Percentiles rank a stretch among this genome's conserved stretches.
These are phyloP conservation scores for Limonium bicolor DNA, from an alignment of 148 eudicot genomes.

Conservation along the genomic window DNA sequence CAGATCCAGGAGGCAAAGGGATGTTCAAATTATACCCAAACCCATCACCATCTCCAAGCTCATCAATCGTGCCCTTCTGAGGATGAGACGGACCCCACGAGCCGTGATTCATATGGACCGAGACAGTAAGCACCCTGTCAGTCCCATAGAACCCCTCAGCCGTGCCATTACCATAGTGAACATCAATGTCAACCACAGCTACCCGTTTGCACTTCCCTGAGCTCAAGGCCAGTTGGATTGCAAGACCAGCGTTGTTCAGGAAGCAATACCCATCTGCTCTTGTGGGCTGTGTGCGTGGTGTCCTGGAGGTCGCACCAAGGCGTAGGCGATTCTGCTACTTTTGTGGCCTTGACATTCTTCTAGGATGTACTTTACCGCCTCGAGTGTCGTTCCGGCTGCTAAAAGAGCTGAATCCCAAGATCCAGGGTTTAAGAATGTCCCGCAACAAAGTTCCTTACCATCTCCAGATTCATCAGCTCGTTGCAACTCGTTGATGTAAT, in stretches of 20 bases:
- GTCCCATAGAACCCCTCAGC: constrained; percentile 78
- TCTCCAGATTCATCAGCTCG: constrained; percentile 51
- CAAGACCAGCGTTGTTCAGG: constrained; percentile 77
- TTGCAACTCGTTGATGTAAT: constrained; percentile 55
- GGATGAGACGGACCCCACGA: constrained; percentile 99
- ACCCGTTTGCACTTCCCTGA: constrained; percentile 49
- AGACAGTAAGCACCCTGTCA: constrained; percentile 61
- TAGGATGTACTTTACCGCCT: constrained; percentile 66
- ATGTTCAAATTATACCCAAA: constrained; percentile 77
- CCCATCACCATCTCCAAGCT: constrained; percentile 78
- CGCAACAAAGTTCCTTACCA: constrained; percentile 44
- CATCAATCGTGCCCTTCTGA: constrained; percentile 53
- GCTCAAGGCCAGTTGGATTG: constrained; percentile 43
- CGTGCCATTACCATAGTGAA: constrained; percentile 92
- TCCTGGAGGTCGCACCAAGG: constrained; percentile 91
- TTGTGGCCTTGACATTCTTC: too few species aligned
- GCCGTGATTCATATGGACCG: constrained; percentile 97
- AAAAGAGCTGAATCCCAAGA: constrained; percentile 84
- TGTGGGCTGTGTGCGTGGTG: constrained; percentile 94
- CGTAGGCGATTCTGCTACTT: constrained; percentile 51
- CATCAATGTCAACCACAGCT: constrained; percentile 87
- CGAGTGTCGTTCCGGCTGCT: constrained; percentile 81
- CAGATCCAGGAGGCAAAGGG: constrained; percentile 84
- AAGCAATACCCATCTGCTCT: constrained; percentile 96
- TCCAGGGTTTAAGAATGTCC: constrained; percentile 78